These are phyloP conservation scores for Salix exigua DNA, from an alignment of 345 rosid genomes.

Conservation along the genomic window DNA sequence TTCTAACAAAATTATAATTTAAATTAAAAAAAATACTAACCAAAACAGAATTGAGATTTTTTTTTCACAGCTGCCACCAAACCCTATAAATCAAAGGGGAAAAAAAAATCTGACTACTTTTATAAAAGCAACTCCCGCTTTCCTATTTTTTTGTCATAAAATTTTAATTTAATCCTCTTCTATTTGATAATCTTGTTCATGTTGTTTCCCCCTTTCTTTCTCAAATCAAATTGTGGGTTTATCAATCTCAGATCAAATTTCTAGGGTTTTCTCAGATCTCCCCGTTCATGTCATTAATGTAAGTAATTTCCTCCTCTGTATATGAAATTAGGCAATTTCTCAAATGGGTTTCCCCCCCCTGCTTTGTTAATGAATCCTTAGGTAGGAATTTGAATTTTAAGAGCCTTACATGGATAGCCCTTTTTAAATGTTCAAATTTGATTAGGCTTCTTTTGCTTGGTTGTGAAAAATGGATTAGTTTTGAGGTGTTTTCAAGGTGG, in stretches of 20 bases:
- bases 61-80: too few species aligned
- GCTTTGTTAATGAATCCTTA: background rate
- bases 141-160: background rate
- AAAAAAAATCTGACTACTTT: background rate
- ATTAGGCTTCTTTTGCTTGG: slow-evolving; percentile 1
- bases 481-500: slow-evolving; percentile 18
- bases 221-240: slow-evolving; percentile 36
- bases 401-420: slow-evolving; percentile 1
- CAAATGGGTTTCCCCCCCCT: background rate
- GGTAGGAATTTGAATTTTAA: background rate
- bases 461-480: slow-evolving; percentile 9
- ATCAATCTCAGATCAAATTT: slow-evolving; percentile 15
- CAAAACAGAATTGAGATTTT: too few species aligned
- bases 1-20: too few species aligned
- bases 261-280: slow-evolving; percentile 26
- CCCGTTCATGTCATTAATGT: slow-evolving; percentile 13
- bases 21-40: too few species aligned
- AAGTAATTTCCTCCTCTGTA: slow-evolving; percentile 21
- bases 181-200: background rate
- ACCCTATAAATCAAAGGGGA: too few species aligned
- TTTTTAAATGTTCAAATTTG: background rate
- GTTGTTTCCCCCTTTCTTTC: background rate
- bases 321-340: background rate
- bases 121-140: too few species aligned
- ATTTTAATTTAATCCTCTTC: background rate